phyloP scores from a whole-genome alignment of 805 yeast species.

The Saturnispora besseyi region DNA sequence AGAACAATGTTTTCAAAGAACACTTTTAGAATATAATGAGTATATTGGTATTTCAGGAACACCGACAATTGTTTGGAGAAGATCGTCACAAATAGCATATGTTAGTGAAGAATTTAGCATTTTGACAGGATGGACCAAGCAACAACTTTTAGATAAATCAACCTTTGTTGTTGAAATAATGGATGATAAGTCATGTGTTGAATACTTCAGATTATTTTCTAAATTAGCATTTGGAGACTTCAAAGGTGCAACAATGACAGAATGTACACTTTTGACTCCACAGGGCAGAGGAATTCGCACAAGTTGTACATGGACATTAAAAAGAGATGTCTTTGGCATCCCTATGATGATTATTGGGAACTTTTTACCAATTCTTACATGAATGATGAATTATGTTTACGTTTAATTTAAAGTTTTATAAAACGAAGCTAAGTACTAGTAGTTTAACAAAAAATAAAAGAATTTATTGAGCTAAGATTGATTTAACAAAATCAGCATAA shows the following conservation, averaged over 20 bases:
- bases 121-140: slow-evolving; percentile 82
- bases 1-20: slow-evolving; percentile 94
- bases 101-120: slow-evolving; percentile 92
- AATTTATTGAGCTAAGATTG: slow-evolving; percentile 74
- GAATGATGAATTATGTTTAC: slow-evolving; percentile 3
- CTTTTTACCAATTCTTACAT: slow-evolving; percentile 65
- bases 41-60: slow-evolving; percentile 81
- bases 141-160: slow-evolving; percentile 53
- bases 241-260: slow-evolving; percentile 79
- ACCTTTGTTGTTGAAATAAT: slow-evolving; percentile 74
- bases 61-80: slow-evolving; percentile 91
- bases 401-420: not conserved
- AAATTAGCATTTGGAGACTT: slow-evolving; percentile 87
- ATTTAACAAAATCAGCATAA: slow-evolving; percentile 89
- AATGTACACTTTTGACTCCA: slow-evolving; percentile 65
- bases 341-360: slow-evolving; percentile 97
- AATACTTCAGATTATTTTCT: slow-evolving; percentile 78
- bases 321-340: slow-evolving; percentile 90
- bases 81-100: slow-evolving; percentile 92
- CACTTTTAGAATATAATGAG: slow-evolving; percentile 79
- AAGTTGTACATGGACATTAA: slow-evolving; percentile 84
- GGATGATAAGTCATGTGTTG: slow-evolving; percentile 80
- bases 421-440: not conserved
- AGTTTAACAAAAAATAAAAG: not conserved
- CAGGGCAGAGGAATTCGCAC: slow-evolving; percentile 53